Percentiles rank a stretch among this genome's conserved stretches.
Evolutionary conservation across 1,284 basidiomycete genomes (phyloP).

Genomic region (Trichosporon asahii): DNA sequence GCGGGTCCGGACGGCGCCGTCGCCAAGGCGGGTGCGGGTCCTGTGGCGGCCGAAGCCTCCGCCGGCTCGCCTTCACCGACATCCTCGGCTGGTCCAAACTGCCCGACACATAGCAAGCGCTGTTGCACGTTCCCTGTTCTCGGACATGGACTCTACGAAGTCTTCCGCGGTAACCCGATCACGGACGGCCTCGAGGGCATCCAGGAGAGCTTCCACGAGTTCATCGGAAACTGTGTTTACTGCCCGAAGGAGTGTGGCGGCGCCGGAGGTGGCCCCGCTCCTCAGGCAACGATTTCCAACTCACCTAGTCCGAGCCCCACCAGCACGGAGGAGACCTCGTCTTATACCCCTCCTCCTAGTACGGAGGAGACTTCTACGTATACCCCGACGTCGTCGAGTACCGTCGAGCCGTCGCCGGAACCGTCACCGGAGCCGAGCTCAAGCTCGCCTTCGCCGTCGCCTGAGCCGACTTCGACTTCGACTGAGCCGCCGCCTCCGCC

Average conservation of each 20-base stretch:
- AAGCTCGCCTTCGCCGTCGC: not conserved
- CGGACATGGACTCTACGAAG: not conserved
- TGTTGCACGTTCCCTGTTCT: not conserved
- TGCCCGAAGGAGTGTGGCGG: constrained; percentile 6
- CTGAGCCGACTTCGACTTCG: not conserved
- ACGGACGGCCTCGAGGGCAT: not conserved
- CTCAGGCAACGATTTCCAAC: not conserved
- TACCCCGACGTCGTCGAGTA: not conserved
- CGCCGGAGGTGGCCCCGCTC: not conserved
- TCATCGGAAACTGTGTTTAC: constrained; percentile 5
- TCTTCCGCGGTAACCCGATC: constrained; percentile 5
- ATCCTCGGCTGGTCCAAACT: not conserved
- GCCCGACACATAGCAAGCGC: not conserved
- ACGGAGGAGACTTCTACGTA: not conserved
- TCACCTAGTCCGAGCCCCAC: not conserved
- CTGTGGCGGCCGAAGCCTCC: not conserved
- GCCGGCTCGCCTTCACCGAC: not conserved
- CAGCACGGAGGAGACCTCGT: not conserved
- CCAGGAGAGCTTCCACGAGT: not conserved
- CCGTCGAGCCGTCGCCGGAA: not conserved
- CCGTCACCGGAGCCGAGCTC: not conserved
- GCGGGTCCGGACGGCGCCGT: not conserved
- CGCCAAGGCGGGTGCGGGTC: not conserved
- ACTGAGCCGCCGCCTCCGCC: constrained; percentile 1
- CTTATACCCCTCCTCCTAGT: constrained; percentile 1